Conservation (phyloP, 768 basidiomycete genomes). For the Boletus speciosus region DNA sequence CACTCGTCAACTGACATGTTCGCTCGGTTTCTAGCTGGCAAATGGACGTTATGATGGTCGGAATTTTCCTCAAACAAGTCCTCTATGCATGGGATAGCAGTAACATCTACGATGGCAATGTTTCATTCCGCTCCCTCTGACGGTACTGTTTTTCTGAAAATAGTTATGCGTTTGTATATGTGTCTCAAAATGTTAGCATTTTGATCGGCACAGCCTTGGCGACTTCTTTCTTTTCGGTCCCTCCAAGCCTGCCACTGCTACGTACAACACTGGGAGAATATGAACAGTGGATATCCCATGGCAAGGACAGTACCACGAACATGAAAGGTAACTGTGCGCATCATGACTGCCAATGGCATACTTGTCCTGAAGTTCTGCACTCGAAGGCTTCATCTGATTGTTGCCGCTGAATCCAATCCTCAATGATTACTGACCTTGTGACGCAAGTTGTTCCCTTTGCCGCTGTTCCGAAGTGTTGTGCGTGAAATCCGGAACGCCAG, state of each 20-base stretch:
- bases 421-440: too few species aligned
- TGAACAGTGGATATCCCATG: not conserved
- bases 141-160: constrained; percentile 5
- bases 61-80: too few species aligned
- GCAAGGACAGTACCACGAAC: not conserved
- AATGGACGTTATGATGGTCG: not conserved
- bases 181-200: constrained; percentile 19
- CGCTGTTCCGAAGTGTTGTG: not conserved
- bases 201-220: constrained; percentile 1
- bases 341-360: not conserved
- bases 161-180: constrained; percentile 10
- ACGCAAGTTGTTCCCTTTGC: not conserved
- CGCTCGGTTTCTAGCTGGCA: constrained; percentile 2
- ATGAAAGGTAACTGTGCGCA: too few species aligned
- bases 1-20: constrained; percentile 2
- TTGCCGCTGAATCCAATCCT: not conserved
- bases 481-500: not conserved
- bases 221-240: not conserved
- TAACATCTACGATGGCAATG: not conserved
- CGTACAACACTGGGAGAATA: not conserved
- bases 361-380: not conserved
- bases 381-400: not conserved
- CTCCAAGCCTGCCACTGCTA: not conserved
- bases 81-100: not conserved
- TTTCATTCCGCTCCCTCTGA: not conserved